Base-by-base conservation (phyloP, 2,329 filamentous ascomycete genomes). In the Fusarium pilosicola region DNA sequence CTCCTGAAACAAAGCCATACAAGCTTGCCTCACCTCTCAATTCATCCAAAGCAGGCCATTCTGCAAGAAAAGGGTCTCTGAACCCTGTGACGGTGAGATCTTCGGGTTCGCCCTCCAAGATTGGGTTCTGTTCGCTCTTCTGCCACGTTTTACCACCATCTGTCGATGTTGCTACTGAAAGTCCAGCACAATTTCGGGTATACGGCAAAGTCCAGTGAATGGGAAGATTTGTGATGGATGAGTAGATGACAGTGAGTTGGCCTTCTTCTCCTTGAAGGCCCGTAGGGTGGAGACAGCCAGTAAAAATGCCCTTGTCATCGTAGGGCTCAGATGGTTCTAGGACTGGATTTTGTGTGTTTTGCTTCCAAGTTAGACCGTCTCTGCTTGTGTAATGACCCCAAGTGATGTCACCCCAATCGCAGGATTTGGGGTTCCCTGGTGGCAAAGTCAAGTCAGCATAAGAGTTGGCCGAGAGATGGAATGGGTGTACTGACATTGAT, bases 241-340 rank as follows among this genome's bases (percentile, higher is more conserved):
- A 79, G 64, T 84, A 84, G 8, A 83, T 71, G 8, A 79, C 72
- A 15, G 77, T 80, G 18, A 83, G 70, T 30, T 79, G 76, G 14
- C 65, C 76, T 17, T 77, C 62, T 39, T 86, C 82, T 38, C 86
- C 86, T 8, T 83, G 72, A 1, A 86, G 77, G 18, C 87, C 87
- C 13, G 86, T 84, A 4, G 87, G 84, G 68, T 85, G 83, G 8
- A 83, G 82, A 42, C 85, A 86, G 7, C 87, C 87, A 9, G 84
- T 86, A 76, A 89, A 89, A 38, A 88, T 85, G 2, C 87, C 87
- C 18, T 88, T 80, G 4, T 84, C 81, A 64, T 89, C 85, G 74
- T 88, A 88, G 13, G 80, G 79, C 45, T 80, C 81, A 79, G 62
- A 74, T 0, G 83, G 84, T 20, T 81, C 80, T 28, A 64, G 80